A percentile compares a stretch with the other conserved stretches of the same genome.
These are phyloP conservation scores for Linnemannia hyalina DNA, from an alignment of 192 early-diverging fungal species.

Conservation along the genomic window DNA sequence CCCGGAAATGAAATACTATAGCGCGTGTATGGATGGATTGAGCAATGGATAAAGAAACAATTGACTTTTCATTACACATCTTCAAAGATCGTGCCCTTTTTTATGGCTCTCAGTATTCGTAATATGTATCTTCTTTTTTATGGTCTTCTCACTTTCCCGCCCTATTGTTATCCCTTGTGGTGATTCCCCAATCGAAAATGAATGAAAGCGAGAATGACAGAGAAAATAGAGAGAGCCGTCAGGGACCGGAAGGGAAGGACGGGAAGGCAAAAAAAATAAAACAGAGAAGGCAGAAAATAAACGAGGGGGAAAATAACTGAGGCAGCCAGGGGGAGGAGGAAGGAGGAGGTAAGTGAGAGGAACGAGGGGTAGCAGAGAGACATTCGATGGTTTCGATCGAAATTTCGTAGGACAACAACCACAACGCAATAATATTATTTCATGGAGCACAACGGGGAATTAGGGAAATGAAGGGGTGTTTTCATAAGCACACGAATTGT, in stretches of 20 bases:
- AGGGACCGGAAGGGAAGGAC: not conserved
- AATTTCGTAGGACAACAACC: not conserved
- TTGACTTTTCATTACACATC: not conserved
- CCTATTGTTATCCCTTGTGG: not conserved
- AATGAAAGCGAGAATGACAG: not conserved
- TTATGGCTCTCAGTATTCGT: not conserved
- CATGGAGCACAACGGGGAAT: not conserved
- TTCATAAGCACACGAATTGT: not conserved
- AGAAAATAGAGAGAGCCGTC: not conserved
- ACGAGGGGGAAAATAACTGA: not conserved
- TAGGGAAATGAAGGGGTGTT: not conserved
- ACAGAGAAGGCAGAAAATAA: not conserved
- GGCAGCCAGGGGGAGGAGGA: not conserved
- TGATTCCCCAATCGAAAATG: not conserved
- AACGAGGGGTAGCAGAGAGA: not conserved
- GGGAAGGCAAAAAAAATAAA: not conserved
- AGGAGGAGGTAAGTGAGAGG: too few species aligned
- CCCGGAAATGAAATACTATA: constrained; percentile 1
- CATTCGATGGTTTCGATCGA: constrained; percentile 9
- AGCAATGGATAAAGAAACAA: not conserved
- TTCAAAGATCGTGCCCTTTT: not conserved
- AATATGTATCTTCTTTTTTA: not conserved
- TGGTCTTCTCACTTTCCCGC: not conserved
- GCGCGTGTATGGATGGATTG: not conserved
- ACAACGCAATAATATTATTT: not conserved